phyloP scores from a whole-genome alignment of 108 stramenopile genomes.

The Cyclotella kingstonii region DNA sequence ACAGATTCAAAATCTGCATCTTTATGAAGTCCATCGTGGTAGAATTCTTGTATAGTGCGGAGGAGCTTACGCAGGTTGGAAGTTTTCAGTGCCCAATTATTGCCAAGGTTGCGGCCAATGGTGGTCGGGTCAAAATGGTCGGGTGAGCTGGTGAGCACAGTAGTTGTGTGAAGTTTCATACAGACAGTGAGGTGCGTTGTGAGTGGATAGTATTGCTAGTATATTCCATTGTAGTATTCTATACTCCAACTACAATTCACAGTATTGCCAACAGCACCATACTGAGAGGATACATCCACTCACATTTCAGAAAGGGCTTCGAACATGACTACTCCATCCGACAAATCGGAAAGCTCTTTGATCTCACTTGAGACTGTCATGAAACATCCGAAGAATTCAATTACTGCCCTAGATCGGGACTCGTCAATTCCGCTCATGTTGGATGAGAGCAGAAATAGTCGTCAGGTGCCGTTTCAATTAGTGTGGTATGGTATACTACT shows the following conservation, averaged over 20 bases:
- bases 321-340: constrained; percentile 81
- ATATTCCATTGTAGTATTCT: neutral
- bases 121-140: constrained; percentile 85
- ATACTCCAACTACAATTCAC: constrained; percentile 3
- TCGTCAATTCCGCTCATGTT: constrained; percentile 34
- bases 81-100: constrained; percentile 84
- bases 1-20: constrained; percentile 60
- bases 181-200: constrained; percentile 6
- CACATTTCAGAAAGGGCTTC: constrained; percentile 88
- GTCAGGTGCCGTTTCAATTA: too few relatives aligned
- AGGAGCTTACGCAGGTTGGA: constrained; percentile 84
- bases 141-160: constrained; percentile 41
- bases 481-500: neutral
- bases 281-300: constrained; percentile 15
- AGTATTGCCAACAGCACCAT: neutral
- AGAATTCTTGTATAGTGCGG: constrained; percentile 76
- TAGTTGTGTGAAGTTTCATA: neutral
- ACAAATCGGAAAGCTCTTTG: constrained; percentile 51
- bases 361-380: constrained; percentile 45
- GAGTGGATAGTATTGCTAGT: neutral
- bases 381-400: constrained; percentile 42
- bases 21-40: constrained; percentile 69
- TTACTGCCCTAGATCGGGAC: constrained; percentile 15
- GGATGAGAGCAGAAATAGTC: too few relatives aligned
- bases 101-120: constrained; percentile 78